These are phyloP conservation scores for Exidia glandulosa DNA, from an alignment of 768 basidiomycete genomes.

Conservation along the genomic window DNA sequence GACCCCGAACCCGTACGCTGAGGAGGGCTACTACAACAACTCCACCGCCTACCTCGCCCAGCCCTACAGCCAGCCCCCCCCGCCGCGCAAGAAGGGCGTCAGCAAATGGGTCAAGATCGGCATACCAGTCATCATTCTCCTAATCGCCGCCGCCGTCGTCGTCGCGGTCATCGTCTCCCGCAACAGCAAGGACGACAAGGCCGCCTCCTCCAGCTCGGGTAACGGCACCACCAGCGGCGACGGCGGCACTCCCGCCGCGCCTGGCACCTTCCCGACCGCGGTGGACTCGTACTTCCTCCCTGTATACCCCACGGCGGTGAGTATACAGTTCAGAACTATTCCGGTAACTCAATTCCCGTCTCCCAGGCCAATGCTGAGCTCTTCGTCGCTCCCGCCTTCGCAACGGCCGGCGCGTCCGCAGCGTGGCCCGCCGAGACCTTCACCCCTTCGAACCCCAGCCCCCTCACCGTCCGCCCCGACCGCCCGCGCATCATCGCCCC, in stretches of 20 bases:
- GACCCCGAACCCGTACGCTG: constrained; percentile 16
- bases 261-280: constrained; percentile 59
- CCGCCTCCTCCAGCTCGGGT: constrained; percentile 15
- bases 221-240: constrained; percentile 10
- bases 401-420: constrained; percentile 36
- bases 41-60: constrained; percentile 60
- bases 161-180: constrained; percentile 75
- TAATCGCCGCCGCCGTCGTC: constrained; percentile 31
- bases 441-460: constrained; percentile 48
- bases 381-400: constrained; percentile 63
- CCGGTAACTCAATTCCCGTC: background rate
- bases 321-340: constrained; percentile 20
- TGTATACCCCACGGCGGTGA: constrained; percentile 78
- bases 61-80: background rate
- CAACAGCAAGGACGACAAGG: constrained; percentile 29
- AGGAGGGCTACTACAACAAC: constrained; percentile 53
- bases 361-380: constrained; percentile 65
- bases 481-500: constrained; percentile 91
- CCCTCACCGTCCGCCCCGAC: constrained; percentile 55
- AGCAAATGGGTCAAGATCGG: constrained; percentile 60
- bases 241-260: constrained; percentile 25
- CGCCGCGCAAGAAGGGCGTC: constrained; percentile 32
- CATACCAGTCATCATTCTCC: constrained; percentile 14
- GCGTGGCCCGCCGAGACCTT: constrained; percentile 79
- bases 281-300: constrained; percentile 78